Conservation (phyloP, 176 grass and related monocot species). For the Urochloa ruziziensis region DNA sequence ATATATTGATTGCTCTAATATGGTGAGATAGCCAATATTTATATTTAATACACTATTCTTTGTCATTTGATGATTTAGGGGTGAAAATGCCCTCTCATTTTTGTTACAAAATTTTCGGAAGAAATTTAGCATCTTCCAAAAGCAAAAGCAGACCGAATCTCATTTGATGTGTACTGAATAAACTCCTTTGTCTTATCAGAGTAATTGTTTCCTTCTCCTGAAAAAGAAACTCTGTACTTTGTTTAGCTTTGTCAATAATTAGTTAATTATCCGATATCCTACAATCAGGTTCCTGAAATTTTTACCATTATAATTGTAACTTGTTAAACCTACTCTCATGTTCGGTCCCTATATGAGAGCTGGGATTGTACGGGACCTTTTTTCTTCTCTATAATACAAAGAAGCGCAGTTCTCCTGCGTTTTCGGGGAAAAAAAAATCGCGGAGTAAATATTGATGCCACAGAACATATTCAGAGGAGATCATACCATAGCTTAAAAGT, state of each 20-base stretch:
- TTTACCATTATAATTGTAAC: background rate
- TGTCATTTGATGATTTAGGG: background rate
- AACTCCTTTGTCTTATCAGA: background rate
- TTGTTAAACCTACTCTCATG: too few relatives aligned
- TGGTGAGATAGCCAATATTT: background rate
- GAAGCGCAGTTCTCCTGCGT: too few relatives aligned
- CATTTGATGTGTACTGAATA: background rate
- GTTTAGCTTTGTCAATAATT: background rate
- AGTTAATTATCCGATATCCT: background rate
- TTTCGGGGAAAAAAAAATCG: too few relatives aligned
- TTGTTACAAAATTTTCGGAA: background rate
- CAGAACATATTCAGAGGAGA: background rate
- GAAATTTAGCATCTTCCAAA: background rate
- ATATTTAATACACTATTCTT: background rate
- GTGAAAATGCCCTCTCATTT: background rate
- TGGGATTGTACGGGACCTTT: too few relatives aligned
- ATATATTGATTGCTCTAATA: background rate
- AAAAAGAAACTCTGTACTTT: background rate
- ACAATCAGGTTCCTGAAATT: background rate
- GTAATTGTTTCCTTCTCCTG: background rate
- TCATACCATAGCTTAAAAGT: background rate
- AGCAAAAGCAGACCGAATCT: background rate
- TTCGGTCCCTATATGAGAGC: too few relatives aligned
- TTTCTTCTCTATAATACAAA: too few relatives aligned
- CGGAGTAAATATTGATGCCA: slow-evolving; percentile 5